Evolutionary conservation across 2,329 filamentous ascomycete species (phyloP), one percentile per base, ranked within the genome.

Genomic region (Cryoendolithus antarcticus): DNA sequence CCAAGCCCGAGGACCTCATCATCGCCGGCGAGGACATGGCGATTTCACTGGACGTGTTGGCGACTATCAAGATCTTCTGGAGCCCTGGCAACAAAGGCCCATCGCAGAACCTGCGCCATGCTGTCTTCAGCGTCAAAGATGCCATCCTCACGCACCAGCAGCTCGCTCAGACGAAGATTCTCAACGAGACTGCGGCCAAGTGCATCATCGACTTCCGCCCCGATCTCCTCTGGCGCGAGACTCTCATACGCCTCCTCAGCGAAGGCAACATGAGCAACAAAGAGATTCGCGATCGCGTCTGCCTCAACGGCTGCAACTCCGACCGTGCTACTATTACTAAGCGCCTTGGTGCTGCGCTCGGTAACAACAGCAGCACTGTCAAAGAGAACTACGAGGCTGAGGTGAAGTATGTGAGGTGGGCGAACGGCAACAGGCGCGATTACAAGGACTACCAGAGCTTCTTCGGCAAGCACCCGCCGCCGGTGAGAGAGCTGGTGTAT

Each of bases 141-240:
- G 56, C 51, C 15, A 48, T 59, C 13, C 45, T 50, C 37, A 60
- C 57, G 3, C 53, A 51, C 24, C 46, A 53, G 43, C 55, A 58
- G 43, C 44, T 59, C 9, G 42, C 44, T 2, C 37, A 48, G 12
- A 47, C 39, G 9, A 44, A 41, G 5, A 48, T 60, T 28, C 43
- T 60, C 15, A 56, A 50, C 13, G 37, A 42, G 12, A 44, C 47
- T 13, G 56, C 56, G 11, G 56, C 55, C 9, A 52, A 58, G 38
- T 55, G 55, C 42, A 51, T 59, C 30, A 50, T 60, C 44, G 57
- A 60, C 48, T 59, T 60, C 46, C 58, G 57, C 41, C 57, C 57
- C 4, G 54, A 59, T 34, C 42, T 57, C 27, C 51, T 60, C 34
- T 56, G 52, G 51, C 49, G 52, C n/a, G 51, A 53, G 32, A 51